phyloP scores from a whole-genome alignment of 371 early-diverging fungal species.

The Circinella minor region DNA sequence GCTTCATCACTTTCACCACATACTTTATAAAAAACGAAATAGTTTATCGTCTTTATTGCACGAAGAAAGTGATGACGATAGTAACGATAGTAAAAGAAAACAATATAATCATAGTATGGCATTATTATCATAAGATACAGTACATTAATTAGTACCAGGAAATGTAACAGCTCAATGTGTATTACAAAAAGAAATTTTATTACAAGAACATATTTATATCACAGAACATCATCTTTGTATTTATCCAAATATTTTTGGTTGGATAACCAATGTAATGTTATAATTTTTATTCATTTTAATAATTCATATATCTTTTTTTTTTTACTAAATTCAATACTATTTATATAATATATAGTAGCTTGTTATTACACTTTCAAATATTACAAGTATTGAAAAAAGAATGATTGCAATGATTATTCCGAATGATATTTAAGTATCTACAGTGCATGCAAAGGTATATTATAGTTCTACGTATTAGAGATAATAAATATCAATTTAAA shows the following conservation, averaged over 20 bases:
- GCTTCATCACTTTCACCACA: neutral
- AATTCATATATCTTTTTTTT: neutral
- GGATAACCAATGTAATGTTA: constrained; percentile 90
- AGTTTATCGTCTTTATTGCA: neutral
- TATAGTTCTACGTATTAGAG: too few relatives aligned
- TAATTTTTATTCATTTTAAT: neutral
- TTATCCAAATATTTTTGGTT: constrained; percentile 95
- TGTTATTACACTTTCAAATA: constrained; percentile 75
- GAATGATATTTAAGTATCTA: constrained; percentile 78
- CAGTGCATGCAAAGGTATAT: constrained; percentile 59
- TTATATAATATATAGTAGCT: constrained; percentile 38
- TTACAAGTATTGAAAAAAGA: constrained; percentile 76
- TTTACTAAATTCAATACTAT: too few relatives aligned
- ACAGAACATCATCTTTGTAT: constrained; percentile 89
- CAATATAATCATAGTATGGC: neutral
- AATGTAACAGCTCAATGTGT: constrained; percentile 43
- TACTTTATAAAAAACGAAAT: neutral
- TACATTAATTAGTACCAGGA: neutral
- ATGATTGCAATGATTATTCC: constrained; percentile 82
- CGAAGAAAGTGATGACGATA: neutral
- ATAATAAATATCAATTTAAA: too few relatives aligned
- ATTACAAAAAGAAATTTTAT: constrained; percentile 89
- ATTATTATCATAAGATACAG: neutral
- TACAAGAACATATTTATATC: constrained; percentile 91
- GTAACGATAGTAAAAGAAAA: neutral